These are phyloP conservation scores for Cucumis sativus DNA, from an alignment of 306 rosid species.

Conservation along the genomic window DNA sequence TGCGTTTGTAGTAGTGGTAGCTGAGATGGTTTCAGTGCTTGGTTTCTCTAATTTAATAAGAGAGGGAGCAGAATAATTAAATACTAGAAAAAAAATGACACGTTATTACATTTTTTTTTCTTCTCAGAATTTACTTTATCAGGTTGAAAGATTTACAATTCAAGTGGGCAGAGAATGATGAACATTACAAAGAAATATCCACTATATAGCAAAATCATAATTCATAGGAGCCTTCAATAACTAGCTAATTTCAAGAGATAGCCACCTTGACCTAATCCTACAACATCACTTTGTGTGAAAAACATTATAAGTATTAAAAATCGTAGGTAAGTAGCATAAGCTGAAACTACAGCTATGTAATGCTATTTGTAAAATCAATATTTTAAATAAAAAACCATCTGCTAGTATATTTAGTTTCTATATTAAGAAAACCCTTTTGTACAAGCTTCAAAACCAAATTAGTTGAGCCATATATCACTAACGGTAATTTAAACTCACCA, in stretches of 20 bases:
- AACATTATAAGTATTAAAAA: not conserved
- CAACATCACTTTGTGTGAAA: not conserved
- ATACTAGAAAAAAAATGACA: constrained; percentile 14
- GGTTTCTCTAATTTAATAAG: constrained; percentile 21
- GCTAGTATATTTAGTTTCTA: not conserved
- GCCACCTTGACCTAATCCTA: not conserved
- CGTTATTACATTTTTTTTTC: constrained; percentile 11
- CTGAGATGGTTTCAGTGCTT: constrained; percentile 26
- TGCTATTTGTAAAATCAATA: not conserved
- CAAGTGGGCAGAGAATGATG: not conserved
- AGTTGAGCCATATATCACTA: not conserved
- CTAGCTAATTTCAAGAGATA: not conserved
- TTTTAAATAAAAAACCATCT: not conserved
- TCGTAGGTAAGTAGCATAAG: not conserved
- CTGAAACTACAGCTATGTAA: not conserved
- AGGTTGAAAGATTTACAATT: constrained; percentile 5
- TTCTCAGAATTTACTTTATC: constrained; percentile 22
- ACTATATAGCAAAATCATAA: not conserved
- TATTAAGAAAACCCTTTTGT: not conserved
- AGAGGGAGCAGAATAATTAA: constrained; percentile 18
- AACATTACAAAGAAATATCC: not conserved
- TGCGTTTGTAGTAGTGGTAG: constrained; percentile 24
- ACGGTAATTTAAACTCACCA: constrained; percentile 28
- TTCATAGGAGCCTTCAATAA: not conserved
- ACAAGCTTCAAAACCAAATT: not conserved